A percentile compares a stretch with the other conserved stretches of the same genome.
Evolutionary conservation across 2,329 filamentous ascomycete genomes (phyloP).

Genomic region (Mycosphaerella sp.): DNA sequence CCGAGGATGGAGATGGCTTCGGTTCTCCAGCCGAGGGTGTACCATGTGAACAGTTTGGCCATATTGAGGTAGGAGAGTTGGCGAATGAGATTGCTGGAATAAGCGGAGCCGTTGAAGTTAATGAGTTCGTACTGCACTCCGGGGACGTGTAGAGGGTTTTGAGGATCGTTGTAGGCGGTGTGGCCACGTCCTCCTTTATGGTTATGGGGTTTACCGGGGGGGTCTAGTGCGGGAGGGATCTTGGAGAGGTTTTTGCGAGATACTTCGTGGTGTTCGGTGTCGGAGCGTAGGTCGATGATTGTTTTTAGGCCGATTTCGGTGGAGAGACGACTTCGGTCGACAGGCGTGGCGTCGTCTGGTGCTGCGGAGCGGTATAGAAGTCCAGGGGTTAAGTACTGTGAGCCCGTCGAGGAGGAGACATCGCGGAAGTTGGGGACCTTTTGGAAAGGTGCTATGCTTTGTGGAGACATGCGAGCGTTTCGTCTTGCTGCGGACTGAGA

Average conservation of each 20-base stretch:
- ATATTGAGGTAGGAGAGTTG: conserved; percentile 62
- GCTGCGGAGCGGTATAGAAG: conserved; percentile 28
- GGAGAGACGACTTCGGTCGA: conserved; percentile 56
- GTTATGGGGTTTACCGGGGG: neutral
- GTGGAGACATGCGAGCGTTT: neutral
- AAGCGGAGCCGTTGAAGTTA: conserved; percentile 65
- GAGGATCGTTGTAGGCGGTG: conserved; percentile 31
- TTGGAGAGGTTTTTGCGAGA: conserved; percentile 53
- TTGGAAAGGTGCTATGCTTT: conserved; percentile 39
- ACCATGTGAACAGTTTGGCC: conserved; percentile 56
- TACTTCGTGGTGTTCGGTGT: conserved; percentile 43
- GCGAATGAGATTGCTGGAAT: conserved; percentile 61
- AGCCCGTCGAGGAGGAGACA: conserved; percentile 57
- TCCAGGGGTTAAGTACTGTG: conserved; percentile 32
- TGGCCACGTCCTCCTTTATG: neutral
- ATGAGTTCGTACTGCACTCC: conserved; percentile 59
- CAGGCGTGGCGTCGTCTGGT: conserved; percentile 62
- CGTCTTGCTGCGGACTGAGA: neutral
- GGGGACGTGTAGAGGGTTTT: conserved; percentile 52
- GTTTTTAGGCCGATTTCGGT: conserved; percentile 59
- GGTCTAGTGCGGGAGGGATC: conserved; percentile 38
- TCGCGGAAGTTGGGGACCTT: conserved; percentile 71
- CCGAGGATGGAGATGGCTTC: conserved; percentile 65
- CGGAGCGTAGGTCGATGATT: conserved; percentile 72
- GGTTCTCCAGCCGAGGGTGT: conserved; percentile 59